These are phyloP conservation scores for Inonotus obliquus DNA, from an alignment of 1,284 basidiomycete genomes.

Conservation along the genomic window DNA sequence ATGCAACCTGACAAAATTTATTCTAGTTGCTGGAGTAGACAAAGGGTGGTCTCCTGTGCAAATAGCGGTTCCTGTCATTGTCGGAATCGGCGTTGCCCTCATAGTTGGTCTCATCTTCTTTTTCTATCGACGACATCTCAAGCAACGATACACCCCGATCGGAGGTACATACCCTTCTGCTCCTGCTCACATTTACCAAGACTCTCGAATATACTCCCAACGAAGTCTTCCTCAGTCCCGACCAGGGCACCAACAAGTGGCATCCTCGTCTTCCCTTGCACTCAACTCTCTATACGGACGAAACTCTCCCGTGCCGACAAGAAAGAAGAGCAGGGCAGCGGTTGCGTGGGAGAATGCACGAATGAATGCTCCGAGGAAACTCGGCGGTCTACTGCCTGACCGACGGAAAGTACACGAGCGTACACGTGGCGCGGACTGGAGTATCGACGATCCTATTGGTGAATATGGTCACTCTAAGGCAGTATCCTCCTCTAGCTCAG, in stretches of 20 bases:
- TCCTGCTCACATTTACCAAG: not conserved
- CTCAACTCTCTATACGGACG: not conserved
- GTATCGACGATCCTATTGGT: slow-evolving; percentile 4
- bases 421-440: slow-evolving; percentile 14
- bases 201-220: not conserved
- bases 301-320: not conserved
- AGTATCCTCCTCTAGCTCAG: not conserved
- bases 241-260: not conserved
- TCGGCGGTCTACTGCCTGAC: slow-evolving; percentile 13
- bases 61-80: slow-evolving; percentile 11
- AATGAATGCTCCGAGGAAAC: slow-evolving; percentile 10
- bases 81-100: slow-evolving; percentile 6
- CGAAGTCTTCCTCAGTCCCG: not conserved
- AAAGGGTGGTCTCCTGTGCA: slow-evolving; percentile 10
- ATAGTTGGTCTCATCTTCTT: slow-evolving; percentile 5
- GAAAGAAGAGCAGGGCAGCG: not conserved
- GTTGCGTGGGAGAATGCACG: slow-evolving; percentile 16
- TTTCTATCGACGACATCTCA: slow-evolving; percentile 13
- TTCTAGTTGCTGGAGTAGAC: not conserved
- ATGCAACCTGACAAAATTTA: not conserved
- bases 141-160: slow-evolving; percentile 8
- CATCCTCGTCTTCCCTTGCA: not conserved
- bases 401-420: slow-evolving; percentile 10
- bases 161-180: not conserved
- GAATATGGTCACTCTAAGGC: not conserved